Evolutionary conservation across 75 land plant species (phyloP), one percentile per base, ranked within the genome.

Genomic region (Azolla pinnata): DNA sequence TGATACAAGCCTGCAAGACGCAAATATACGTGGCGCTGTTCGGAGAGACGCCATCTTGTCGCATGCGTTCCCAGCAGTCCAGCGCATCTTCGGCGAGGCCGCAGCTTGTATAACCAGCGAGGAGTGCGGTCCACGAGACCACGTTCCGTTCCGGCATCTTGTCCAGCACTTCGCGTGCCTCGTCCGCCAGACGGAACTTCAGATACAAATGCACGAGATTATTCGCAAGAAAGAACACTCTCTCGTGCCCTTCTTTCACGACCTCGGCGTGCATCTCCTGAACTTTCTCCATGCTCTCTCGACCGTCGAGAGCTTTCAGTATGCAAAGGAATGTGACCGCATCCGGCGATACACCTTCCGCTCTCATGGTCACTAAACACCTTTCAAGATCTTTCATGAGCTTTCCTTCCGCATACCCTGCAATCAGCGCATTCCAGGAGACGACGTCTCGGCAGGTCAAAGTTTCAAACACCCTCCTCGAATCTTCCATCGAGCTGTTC

Each of bases 341-440:
- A 48, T 67, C 54, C 29, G 68, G 51, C 28, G 31, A 18, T 1
- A 62, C 8, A 25, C 30, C 54, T 46, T 67, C 54, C 44, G 25
- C n/a, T 12, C n/a, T 67, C 66, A 77, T 73, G n/a, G 20, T 47
- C 42, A 29, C 9, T 30, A 77, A 73, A 35, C 77, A 30, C 7
- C 45, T 54, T 28, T 49, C 34, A 0, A 75, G 77, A 38, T 81
- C 82, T 33, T 64, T 63, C 60, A 74, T 62, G 14, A 16, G 16
- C 27, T 74, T 74, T 27, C 24, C 47, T 33, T 48, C 50, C 16
- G 45, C 44, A 59, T 73, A 73, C 19, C 79, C 78, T 0, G 54
- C 65, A 61, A 81, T 68, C 30, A 81, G 61, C 0, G 61, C 64
- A 33, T 74, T 81, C 74, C 78, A 81, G 14, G 82, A 69, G 34